Percentiles rank a stretch among this genome's conserved stretches.
Evolutionary conservation across 352 stramenopile species (phyloP).

Genomic region (Globisporangium alternatum): DNA sequence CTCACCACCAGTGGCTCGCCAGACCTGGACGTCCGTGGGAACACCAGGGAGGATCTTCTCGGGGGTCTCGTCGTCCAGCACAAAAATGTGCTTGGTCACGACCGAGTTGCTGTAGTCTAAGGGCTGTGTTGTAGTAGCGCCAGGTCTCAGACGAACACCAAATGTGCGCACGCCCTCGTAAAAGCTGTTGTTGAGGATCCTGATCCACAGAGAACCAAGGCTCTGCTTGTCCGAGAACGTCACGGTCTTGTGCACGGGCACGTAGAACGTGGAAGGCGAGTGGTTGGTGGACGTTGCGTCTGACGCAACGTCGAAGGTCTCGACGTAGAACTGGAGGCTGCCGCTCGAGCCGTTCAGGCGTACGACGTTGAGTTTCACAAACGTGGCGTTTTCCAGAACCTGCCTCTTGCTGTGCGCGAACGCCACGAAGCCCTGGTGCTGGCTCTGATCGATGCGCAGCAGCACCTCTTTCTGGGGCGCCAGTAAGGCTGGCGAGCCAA

Average conservation of each 20-base stretch:
- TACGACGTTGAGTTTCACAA: conserved; percentile 39
- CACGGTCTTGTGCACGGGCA: conserved; percentile 24
- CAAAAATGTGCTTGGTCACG: conserved; percentile 27
- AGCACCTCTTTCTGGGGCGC: conserved; percentile 23
- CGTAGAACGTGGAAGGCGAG: conserved; percentile 30
- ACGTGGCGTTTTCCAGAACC: conserved; percentile 35
- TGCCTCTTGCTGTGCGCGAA: conserved; percentile 27
- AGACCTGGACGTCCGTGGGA: conserved; percentile 13
- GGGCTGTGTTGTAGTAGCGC: conserved; percentile 1
- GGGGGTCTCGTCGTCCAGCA: conserved; percentile 50
- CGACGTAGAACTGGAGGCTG: conserved; percentile 29
- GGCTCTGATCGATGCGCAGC: conserved; percentile 27
- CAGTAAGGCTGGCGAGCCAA: conserved; percentile 16
- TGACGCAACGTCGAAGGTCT: conserved; percentile 45
- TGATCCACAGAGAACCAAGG: conserved; percentile 31
- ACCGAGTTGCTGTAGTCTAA: conserved; percentile 11
- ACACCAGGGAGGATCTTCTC: conserved; percentile 23
- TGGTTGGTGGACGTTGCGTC: not conserved
- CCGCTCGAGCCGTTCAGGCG: conserved; percentile 51
- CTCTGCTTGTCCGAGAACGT: conserved; percentile 36
- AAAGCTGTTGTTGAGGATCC: conserved; percentile 43
- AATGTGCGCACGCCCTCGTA: conserved; percentile 33
- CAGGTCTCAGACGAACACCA: conserved; percentile 33
- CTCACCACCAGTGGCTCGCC: conserved; percentile 41
- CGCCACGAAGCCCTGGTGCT: conserved; percentile 26